Evolutionary conservation across 495 filamentous ascomycete species (phyloP), one percentile per base, ranked within the genome.

Genomic region (Parathielavia appendiculata): DNA sequence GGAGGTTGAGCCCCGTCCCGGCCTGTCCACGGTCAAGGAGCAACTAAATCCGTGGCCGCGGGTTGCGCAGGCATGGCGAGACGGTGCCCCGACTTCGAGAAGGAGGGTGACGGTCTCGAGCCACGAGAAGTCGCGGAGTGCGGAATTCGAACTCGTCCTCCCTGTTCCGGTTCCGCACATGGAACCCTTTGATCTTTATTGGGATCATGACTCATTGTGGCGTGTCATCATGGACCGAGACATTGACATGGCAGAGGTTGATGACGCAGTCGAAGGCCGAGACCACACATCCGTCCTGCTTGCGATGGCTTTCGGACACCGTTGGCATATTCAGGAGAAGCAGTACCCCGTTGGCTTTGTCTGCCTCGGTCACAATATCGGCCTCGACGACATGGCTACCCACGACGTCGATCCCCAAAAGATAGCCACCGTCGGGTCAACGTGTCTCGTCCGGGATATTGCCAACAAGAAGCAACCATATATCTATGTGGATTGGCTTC

Each of bases 21-120:
- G 78, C n/a, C 64, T 84, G 11, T 66, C 79, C 11, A 63, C 75
- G 17, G 85, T 87, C 3, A 70, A 75, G 11, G 77, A 75, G 38
- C 77, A 81, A 60, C 74, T 84, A 53, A 81, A 88, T 62, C 87
- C 89, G 0, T 95, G 86, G 86, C 61, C 70, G n/a, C 65, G 73
- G 12, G 66, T 89, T 45, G 85, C 88, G 4, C 66, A 71, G 34
- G 74, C 69, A 13, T 89, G 85, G 84, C 59, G 62, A 8, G 35
- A 59, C 14, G 17, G 58, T 4, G 51, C 45, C 16, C 39, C 69
- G n/a, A 39, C 72, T 14, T 73, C 59, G 34, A 63, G 66, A 50
- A 69, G 70, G 34, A 63, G 48, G 32, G 49, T 69, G 62, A 74
- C 38, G 41, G 66, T 63, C 22, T 55, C 65, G 13, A 69, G 75